Conservation (phyloP, 768 basidiomycete genomes). For the Phylloporus sp. region DNA sequence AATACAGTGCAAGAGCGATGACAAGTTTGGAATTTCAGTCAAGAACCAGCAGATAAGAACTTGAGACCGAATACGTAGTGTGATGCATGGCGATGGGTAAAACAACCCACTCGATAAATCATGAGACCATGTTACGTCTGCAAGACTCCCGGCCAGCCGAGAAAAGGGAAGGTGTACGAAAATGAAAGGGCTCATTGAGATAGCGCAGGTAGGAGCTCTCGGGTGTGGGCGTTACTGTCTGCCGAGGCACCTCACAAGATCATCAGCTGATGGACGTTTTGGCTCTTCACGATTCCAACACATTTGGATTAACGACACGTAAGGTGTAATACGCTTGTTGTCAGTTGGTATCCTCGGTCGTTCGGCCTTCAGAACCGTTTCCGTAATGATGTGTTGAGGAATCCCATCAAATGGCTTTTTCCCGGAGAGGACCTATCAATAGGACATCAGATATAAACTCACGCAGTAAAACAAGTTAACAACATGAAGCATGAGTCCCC, state of each 20-base stretch:
- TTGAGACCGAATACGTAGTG: background rate
- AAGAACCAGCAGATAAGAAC: background rate
- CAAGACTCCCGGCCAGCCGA: slow-evolving; percentile 1
- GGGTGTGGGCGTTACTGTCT: background rate
- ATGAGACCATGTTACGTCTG: background rate
- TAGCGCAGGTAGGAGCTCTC: background rate
- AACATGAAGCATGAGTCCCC: slow-evolving; percentile 34
- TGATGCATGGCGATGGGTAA: background rate
- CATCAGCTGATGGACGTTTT: slow-evolving; percentile 15
- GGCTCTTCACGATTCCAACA: slow-evolving; percentile 18
- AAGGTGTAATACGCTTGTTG: background rate
- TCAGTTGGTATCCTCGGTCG: slow-evolving; percentile 10
- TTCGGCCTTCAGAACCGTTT: slow-evolving; percentile 4
- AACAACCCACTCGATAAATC: no score
- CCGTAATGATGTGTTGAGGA: background rate
- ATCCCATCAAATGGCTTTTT: slow-evolving; percentile 18
- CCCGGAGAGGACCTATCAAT: slow-evolving; percentile 17
- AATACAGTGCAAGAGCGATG: background rate
- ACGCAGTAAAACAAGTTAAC: background rate
- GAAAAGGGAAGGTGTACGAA: background rate
- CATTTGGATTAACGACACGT: slow-evolving; percentile 8
- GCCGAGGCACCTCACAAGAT: slow-evolving; percentile 6
- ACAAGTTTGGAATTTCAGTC: background rate
- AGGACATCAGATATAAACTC: slow-evolving; percentile 4
- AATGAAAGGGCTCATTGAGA: no score